Evolutionary conservation across 805 yeast species (phyloP), one percentile per base, ranked within the genome.

Genomic region (Kazachstania kunashirensis): DNA sequence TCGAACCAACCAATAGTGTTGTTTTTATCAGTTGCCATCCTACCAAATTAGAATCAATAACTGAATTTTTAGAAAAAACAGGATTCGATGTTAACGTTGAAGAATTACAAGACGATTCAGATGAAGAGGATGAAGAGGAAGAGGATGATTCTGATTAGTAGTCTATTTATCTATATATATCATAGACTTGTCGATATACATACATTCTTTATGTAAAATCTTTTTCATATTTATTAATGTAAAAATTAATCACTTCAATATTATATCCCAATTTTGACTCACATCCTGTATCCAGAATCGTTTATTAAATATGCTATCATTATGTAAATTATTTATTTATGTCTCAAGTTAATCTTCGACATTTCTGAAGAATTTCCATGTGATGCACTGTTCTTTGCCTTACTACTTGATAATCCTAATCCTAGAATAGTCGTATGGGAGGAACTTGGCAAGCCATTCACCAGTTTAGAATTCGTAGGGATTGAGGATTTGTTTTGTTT

Each of bases 1-100:
- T 89, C 55, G 67, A 75, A 27, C 47, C 76, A 9, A 51, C 62
- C 0, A 57, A 58, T 1, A 76, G 92, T 10, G 61, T 71, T 16
- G 67, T 84, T 8, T 86, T 85, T 50, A 63, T 78, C 3, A 75
- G 85, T 49, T 72, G 88, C 38, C 86, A 92, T 46, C 81, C 89
- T 3, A 62, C 77, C 2, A 79, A 77, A 44, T 53, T 62, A 3
- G 73, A 65, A 0, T 59, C 57, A 5, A 59, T 83, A 36, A 57
- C 60, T 29, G 58, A 54, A 13, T 73, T 66, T 37, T 71, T 88
- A 38, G 50, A 47, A 8, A 48, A 48, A 1, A 58, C 63, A 33
- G 94, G 94, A 0, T 89, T 80, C 52, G 58, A 62, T 0, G 80
- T 81, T 19, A 52, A 56, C 5, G 61, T 77, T 20, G 85, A 79